Percentiles rank a stretch among this genome's conserved stretches.
These are phyloP conservation scores for Daldinia caldariorum DNA, from an alignment of 495 filamentous ascomycete species.

Conservation along the genomic window DNA sequence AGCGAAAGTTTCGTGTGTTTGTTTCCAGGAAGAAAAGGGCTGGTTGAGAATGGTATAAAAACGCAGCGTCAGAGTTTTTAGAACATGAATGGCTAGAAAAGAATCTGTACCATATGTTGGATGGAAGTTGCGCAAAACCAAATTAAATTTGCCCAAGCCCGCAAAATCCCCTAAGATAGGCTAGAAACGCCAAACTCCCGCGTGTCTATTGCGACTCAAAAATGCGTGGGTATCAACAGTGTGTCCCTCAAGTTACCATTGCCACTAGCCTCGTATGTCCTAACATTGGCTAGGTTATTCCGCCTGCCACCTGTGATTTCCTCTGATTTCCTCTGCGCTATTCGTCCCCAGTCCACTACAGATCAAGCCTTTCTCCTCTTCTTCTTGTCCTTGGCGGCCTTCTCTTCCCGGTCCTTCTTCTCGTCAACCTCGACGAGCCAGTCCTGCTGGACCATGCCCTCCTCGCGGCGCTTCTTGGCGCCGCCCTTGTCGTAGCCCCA, in stretches of 20 bases:
- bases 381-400: slow-evolving; percentile 67
- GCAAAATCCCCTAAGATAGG: slow-evolving; percentile 9
- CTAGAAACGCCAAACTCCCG: slow-evolving; percentile 34
- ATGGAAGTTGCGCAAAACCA: slow-evolving; percentile 32
- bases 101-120: slow-evolving; percentile 37
- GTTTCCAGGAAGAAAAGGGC: not conserved
- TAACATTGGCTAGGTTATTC: not conserved
- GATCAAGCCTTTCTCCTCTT: slow-evolving; percentile 72
- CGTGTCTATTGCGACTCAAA: slow-evolving; percentile 20
- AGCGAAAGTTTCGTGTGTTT: slow-evolving; percentile 11
- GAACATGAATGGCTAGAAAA: slow-evolving; percentile 29
- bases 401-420: slow-evolving; percentile 73
- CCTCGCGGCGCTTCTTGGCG: slow-evolving; percentile 73
- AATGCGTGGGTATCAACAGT: slow-evolving; percentile 41
- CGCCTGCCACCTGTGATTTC: not conserved
- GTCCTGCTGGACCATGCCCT: slow-evolving; percentile 64
- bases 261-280: not conserved
- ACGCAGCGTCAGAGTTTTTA: slow-evolving; percentile 27
- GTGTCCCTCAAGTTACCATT: slow-evolving; percentile 6
- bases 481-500: slow-evolving; percentile 93
- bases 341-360: no score
- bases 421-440: slow-evolving; percentile 93
- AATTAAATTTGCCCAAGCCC: slow-evolving; percentile 27
- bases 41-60: slow-evolving; percentile 3
- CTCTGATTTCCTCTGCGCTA: not conserved